Conservation (phyloP, 2,329 filamentous ascomycete genomes). For the Xylariaceae sp. region DNA sequence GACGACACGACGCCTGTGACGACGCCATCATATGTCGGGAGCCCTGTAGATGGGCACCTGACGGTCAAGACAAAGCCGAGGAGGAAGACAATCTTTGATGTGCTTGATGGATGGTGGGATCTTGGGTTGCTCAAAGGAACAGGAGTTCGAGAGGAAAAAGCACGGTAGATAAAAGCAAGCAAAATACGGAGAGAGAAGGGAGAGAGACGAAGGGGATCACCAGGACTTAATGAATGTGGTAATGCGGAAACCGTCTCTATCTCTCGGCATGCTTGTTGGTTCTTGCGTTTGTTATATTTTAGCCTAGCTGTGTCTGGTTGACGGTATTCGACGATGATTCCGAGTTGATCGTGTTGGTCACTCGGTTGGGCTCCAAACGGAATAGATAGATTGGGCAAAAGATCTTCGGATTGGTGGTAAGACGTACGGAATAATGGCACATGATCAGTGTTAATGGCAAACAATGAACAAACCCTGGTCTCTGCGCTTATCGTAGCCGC, state of each 20-base stretch:
- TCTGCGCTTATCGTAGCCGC: too few species aligned
- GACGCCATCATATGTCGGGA: conserved; percentile 18
- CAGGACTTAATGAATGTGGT: conserved; percentile 3
- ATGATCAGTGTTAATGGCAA: too few species aligned
- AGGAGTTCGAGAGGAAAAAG: conserved; percentile 32
- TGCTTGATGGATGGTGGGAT: conserved; percentile 53
- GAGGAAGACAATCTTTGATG: conserved; percentile 44
- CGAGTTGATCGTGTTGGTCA: neutral
- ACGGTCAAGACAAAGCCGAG: conserved; percentile 30
- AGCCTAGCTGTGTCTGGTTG: too few species aligned
- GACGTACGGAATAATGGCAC: too few species aligned
- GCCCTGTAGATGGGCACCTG: conserved; percentile 9
- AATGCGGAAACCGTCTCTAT: neutral
- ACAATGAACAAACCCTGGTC: too few species aligned
- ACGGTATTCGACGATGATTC: neutral
- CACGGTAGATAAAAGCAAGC: neutral
- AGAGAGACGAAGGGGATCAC: conserved; percentile 7
- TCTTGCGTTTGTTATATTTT: too few species aligned
- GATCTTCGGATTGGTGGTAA: neutral
- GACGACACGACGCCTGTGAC: conserved; percentile 27
- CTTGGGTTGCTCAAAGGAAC: conserved; percentile 40
- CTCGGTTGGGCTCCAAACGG: too few species aligned
- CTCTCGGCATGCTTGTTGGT: too few species aligned
- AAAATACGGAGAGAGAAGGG: neutral
- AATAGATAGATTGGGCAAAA: too few species aligned